Evolutionary conservation across 192 early-diverging fungal species (phyloP).

Genomic region (Linnemannia zychae): DNA sequence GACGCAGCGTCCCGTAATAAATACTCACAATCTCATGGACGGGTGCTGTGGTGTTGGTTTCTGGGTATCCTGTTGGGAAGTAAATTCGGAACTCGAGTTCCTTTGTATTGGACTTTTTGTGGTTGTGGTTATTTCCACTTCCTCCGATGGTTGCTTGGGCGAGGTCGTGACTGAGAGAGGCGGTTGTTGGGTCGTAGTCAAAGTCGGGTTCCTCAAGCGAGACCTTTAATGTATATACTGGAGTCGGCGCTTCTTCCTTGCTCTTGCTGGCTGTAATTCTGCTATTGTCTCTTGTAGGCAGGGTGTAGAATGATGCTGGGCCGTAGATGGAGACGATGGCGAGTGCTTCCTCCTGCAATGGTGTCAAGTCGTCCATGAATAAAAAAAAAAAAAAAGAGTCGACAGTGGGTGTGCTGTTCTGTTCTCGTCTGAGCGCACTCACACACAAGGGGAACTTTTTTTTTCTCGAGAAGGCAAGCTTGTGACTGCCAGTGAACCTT

Average conservation of each 20-base stretch:
- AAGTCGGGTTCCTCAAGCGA: slow-evolving; percentile 56
- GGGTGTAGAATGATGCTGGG: slow-evolving; percentile 41
- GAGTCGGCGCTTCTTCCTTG: not conserved
- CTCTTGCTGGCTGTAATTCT: not conserved
- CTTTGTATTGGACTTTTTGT: slow-evolving; percentile 15
- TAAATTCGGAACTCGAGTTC: slow-evolving; percentile 56
- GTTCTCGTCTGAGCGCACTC: not conserved
- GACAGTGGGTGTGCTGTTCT: not conserved
- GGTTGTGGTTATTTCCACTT: not conserved
- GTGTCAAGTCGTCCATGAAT: slow-evolving; percentile 36
- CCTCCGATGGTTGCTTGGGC: not conserved
- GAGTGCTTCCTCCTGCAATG: slow-evolving; percentile 56
- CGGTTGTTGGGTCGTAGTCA: slow-evolving; percentile 35
- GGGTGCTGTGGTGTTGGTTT: slow-evolving; percentile 48
- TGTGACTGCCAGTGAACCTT: not conserved
- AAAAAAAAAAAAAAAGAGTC: not conserved
- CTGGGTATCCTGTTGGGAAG: slow-evolving; percentile 65
- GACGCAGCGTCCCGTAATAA: slow-evolving; percentile 66
- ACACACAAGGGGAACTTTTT: not conserved
- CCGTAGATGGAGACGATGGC: slow-evolving; percentile 59
- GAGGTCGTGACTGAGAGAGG: not conserved
- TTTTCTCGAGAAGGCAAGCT: not conserved
- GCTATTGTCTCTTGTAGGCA: not conserved
- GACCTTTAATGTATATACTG: slow-evolving; percentile 49
- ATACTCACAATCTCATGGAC: slow-evolving; percentile 66